phyloP scores from a whole-genome alignment of 306 rosid genomes.

The Clitoria ternatea region DNA sequence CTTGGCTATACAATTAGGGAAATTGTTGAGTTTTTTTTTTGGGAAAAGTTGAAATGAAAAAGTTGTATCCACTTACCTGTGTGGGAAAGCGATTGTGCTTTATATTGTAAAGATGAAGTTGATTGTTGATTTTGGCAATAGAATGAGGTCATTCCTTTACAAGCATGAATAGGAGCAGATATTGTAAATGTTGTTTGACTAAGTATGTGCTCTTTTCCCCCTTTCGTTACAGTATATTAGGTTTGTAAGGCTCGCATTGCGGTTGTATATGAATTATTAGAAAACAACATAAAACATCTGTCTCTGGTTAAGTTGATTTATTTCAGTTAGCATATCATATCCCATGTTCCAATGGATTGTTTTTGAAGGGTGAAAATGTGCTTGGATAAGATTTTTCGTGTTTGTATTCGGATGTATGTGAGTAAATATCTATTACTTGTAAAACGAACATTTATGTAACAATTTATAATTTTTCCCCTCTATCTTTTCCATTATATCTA shows the following conservation, averaged over 20 bases:
- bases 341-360: background rate
- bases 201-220: conserved; percentile 40
- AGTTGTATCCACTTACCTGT: conserved; percentile 25
- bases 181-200: conserved; percentile 58
- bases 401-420: too few species aligned
- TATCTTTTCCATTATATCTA: too few species aligned
- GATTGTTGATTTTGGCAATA: conserved; percentile 46
- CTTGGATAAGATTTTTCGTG: background rate
- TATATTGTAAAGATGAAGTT: conserved; percentile 39
- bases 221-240: conserved; percentile 37
- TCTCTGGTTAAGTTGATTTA: conserved; percentile 2
- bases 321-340: conserved; percentile 15
- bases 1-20: conserved; percentile 31
- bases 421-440: too few species aligned
- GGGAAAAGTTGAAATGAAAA: conserved; percentile 13
- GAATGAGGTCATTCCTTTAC: conserved; percentile 53
- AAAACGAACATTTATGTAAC: too few species aligned
- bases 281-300: conserved; percentile 17
- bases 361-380: background rate
- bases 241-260: conserved; percentile 51
- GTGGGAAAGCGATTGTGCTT: conserved; percentile 19
- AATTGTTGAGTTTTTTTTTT: conserved; percentile 20
- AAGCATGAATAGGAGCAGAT: conserved; percentile 56
- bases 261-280: conserved; percentile 49
- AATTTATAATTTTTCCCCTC: too few species aligned